These are phyloP conservation scores for Tricholoma bakamatsutake DNA, from an alignment of 768 basidiomycete genomes.

Conservation along the genomic window DNA sequence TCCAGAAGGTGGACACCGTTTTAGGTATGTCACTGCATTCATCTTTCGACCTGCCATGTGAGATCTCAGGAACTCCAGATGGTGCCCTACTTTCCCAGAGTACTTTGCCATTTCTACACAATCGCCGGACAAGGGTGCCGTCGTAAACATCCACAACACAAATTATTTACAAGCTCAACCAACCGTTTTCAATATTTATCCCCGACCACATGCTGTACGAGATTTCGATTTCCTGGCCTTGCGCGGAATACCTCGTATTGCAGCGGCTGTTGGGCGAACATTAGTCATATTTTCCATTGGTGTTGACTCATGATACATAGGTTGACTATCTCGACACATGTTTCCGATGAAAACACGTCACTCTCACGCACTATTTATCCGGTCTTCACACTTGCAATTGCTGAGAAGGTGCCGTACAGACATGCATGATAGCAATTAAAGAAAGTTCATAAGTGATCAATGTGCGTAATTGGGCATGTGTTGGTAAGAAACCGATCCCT, in stretches of 20 bases:
- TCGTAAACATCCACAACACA: conserved; percentile 64
- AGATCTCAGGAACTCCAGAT: conserved; percentile 33
- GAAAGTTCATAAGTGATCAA: conserved; percentile 5
- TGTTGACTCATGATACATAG: conserved; percentile 37
- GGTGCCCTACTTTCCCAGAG: conserved; percentile 72
- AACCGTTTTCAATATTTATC: conserved; percentile 48
- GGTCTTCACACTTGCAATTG: too few relatives aligned
- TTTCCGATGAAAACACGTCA: too few relatives aligned
- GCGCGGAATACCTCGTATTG: conserved; percentile 59
- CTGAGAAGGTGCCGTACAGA: background rate
- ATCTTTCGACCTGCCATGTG: background rate
- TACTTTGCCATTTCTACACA: conserved; percentile 73
- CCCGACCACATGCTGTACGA: conserved; percentile 58
- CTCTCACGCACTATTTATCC: too few relatives aligned
- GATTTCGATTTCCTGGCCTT: conserved; percentile 74
- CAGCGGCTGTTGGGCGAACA: conserved; percentile 56
- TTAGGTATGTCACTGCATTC: conserved; percentile 43
- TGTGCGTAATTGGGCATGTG: conserved; percentile 27
- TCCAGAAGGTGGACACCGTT: conserved; percentile 58
- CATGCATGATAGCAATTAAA: background rate
- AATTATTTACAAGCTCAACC: conserved; percentile 62
- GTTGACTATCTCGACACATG: too few relatives aligned
- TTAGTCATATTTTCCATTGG: conserved; percentile 61
- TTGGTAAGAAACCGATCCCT: conserved; percentile 25
- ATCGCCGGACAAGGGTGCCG: conserved; percentile 54